phyloP scores from a whole-genome alignment of 2,329 filamentous ascomycete species.

The Alternaria atra region DNA sequence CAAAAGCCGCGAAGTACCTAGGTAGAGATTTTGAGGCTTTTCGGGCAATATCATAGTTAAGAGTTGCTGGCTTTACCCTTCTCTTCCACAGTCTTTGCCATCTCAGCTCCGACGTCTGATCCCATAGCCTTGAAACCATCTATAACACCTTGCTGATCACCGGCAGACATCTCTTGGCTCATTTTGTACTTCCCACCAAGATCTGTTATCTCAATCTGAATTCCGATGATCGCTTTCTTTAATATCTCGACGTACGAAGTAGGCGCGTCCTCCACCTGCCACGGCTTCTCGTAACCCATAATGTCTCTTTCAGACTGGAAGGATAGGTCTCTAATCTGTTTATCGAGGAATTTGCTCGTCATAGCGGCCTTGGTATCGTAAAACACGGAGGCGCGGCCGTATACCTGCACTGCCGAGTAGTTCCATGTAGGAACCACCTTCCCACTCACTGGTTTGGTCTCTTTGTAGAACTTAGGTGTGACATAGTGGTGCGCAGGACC shows the following conservation, averaged over 20 bases:
- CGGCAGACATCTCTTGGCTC: slow-evolving; percentile 31
- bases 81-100: background rate
- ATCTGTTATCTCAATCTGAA: slow-evolving; percentile 34
- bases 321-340: background rate
- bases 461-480: background rate
- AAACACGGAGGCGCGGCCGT: background rate
- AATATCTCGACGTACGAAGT: slow-evolving; percentile 60
- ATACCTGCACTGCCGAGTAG: background rate
- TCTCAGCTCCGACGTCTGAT: background rate
- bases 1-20: too few relatives aligned
- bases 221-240: slow-evolving; percentile 35
- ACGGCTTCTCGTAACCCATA: slow-evolving; percentile 65
- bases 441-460: background rate
- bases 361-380: background rate
- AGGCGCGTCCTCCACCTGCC: slow-evolving; percentile 68
- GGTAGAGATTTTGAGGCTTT: too few relatives aligned
- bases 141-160: slow-evolving; percentile 57
- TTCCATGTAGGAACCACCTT: background rate
- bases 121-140: background rate
- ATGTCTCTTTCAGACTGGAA: slow-evolving; percentile 63
- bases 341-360: background rate
- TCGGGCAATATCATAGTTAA: background rate
- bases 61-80: background rate
- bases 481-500: background rate
- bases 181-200: slow-evolving; percentile 43